phyloP scores from a whole-genome alignment of 768 basidiomycete genomes.

The Tricholoma matsutake region DNA sequence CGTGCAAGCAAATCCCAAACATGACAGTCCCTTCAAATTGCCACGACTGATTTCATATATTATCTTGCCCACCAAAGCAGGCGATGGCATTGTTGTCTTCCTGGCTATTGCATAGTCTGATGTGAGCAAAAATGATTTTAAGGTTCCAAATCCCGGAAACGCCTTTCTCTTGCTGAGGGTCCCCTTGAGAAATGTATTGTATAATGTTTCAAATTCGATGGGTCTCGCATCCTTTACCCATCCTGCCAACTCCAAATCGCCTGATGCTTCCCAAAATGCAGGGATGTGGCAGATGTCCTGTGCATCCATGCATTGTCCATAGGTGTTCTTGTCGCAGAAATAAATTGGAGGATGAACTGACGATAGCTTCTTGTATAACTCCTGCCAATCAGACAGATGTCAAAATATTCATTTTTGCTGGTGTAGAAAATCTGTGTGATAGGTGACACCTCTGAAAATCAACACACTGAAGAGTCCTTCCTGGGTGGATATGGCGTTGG shows the following conservation, averaged over 20 bases:
- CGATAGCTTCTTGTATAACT: background rate
- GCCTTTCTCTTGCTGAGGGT: background rate
- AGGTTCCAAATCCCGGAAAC: background rate
- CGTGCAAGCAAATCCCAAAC: background rate
- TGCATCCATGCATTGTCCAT: background rate
- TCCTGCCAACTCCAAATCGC: background rate
- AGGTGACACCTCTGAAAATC: background rate
- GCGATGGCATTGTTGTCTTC: background rate
- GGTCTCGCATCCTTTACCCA: background rate
- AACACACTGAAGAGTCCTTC: background rate
- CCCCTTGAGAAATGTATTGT: background rate
- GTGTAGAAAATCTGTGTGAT: background rate
- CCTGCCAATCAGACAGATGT: background rate
- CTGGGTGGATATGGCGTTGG: background rate
- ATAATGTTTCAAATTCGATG: background rate
- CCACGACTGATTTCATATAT: background rate
- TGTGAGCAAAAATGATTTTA: background rate
- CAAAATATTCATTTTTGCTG: background rate
- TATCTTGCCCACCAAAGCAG: background rate
- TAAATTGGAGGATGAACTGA: background rate
- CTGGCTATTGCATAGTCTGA: background rate
- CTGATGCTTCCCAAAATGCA: background rate
- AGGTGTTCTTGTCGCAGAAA: background rate
- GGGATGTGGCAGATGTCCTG: background rate
- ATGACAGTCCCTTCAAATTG: background rate